Evolutionary conservation across 2,329 filamentous ascomycete genomes (phyloP).

Genomic region (Microcera coccophila): DNA sequence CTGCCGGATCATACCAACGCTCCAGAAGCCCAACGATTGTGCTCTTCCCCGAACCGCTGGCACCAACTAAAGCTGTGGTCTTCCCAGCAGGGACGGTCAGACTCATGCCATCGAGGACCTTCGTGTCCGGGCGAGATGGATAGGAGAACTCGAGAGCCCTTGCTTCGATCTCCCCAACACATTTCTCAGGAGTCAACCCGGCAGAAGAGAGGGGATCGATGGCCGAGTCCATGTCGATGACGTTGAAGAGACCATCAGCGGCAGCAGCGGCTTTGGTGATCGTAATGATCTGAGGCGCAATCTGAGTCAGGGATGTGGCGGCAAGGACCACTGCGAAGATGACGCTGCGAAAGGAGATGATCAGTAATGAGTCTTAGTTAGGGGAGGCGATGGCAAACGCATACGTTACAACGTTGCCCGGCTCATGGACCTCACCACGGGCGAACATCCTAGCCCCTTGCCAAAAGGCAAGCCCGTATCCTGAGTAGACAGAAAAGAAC

Average conservation of each 20-base stretch:
- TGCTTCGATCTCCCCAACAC: slow-evolving; percentile 44
- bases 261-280: slow-evolving; percentile 14
- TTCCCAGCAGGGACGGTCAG: slow-evolving; percentile 55
- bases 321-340: slow-evolving; percentile 15
- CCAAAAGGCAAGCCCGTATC: slow-evolving; percentile 44
- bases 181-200: slow-evolving; percentile 1
- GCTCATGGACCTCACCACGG: slow-evolving; percentile 34
- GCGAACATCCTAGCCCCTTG: slow-evolving; percentile 39
- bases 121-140: slow-evolving; percentile 55
- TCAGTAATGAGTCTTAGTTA: not conserved
- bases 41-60: slow-evolving; percentile 65
- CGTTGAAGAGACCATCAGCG: slow-evolving; percentile 13
- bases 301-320: slow-evolving; percentile 6
- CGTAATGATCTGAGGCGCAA: slow-evolving; percentile 14
- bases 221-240: slow-evolving; percentile 12
- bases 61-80: slow-evolving; percentile 66
- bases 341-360: not conserved
- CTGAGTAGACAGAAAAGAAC: slow-evolving; percentile 41
- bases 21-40: slow-evolving; percentile 64
- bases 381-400: slow-evolving; percentile 1
- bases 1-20: slow-evolving; percentile 52
- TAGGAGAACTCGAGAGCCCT: slow-evolving; percentile 63
- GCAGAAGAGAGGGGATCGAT: slow-evolving; percentile 9
- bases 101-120: slow-evolving; percentile 53
- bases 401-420: slow-evolving; percentile 39